Conservation (phyloP, 169 alveolate species). For the Plasmodium knowlesi region DNA sequence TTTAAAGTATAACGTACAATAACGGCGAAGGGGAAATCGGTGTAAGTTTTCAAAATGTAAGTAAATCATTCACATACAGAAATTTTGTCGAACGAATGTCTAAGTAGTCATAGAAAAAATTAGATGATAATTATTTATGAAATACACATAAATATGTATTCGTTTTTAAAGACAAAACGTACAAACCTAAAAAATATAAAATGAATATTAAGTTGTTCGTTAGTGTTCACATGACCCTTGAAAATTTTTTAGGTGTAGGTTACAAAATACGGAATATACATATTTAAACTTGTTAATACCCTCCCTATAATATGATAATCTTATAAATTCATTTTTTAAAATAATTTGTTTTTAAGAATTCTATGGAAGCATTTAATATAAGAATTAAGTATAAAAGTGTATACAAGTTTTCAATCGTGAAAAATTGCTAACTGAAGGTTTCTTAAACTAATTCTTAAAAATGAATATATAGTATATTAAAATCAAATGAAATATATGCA, state of each 20-base stretch:
- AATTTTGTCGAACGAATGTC: neutral
- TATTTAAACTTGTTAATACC: neutral
- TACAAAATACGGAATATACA: neutral
- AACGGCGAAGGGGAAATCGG: neutral
- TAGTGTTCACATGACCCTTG: neutral
- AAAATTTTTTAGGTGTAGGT: neutral
- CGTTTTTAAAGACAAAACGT: neutral
- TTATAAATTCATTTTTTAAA: neutral
- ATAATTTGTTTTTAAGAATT: neutral
- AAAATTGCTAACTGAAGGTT: neutral
- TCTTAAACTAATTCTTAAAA: neutral
- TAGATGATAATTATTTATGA: neutral
- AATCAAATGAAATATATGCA: neutral
- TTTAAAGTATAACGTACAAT: neutral
- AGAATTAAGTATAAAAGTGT: neutral
- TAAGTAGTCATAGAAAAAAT: neutral
- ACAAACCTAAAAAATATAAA: constrained; percentile 3
- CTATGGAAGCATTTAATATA: neutral
- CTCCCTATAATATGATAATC: neutral
- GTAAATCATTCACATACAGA: neutral
- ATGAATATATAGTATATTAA: neutral
- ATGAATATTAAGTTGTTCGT: neutral
- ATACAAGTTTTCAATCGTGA: neutral
- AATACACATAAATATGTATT: neutral
- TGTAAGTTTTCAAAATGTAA: neutral